Evolutionary conservation across 176 grass and related monocot species (phyloP), one percentile per base, ranked within the genome.

Genomic region (Lolium perenne): DNA sequence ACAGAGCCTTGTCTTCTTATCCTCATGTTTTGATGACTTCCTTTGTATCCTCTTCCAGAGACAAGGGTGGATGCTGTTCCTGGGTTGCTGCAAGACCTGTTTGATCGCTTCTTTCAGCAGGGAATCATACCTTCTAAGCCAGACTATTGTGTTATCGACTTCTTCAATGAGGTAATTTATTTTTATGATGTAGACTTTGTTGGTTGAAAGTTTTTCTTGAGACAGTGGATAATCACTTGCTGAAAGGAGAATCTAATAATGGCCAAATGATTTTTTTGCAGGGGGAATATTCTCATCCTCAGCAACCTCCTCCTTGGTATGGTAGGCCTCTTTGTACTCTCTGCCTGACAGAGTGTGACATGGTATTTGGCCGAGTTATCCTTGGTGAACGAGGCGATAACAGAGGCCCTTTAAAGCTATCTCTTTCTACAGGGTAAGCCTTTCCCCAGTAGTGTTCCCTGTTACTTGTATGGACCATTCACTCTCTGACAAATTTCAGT

Each of bases 271-370:
- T 65, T 79, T 87, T 65, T 57, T 55, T 43, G 63, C 86, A 95
- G 93, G 90, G 90, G 25, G 94, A 95, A 35, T 90, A 92, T 89
- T 92, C 88, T 71, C 94, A 90, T 77, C 97, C 97, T 83, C 38
- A 94, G 48, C 82, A 87, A 1, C 88, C 79, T 50, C 88, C 97
- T n/a, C 38, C 87, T 80, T 96, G 85, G 91, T 99, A 96, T 65
- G 97, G 97, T 71, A 94, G 86, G 71, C 97, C 94, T 59, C 58
- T 99, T 89, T 95, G 88, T 94, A 94, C 85, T 6, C 84, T 99
- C 21, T 99, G 92, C 70, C 71, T 99, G 74, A 94, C 97, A n/a
- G 92, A 99, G 35, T 99, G 97, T 92, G 97, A 99, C 55, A 90
- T 99, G 83, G 88, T 99, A 26, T 99, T 94, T 85, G 97, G 97